These are phyloP conservation scores for Sarocladium kiliense DNA, from an alignment of 2,329 filamentous ascomycete species.

Conservation along the genomic window DNA sequence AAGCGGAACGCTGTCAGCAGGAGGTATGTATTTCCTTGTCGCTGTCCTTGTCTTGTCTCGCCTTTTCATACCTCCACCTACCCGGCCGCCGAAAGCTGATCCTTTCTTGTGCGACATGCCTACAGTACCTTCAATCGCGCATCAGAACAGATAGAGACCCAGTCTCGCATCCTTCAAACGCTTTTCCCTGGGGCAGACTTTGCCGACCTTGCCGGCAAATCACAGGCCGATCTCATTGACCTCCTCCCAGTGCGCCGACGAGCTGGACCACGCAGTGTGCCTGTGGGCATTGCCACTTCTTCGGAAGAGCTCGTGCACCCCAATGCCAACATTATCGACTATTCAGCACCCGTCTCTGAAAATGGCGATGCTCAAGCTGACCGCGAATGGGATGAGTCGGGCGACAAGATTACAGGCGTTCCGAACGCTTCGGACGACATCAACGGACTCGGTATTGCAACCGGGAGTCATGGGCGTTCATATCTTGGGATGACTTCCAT, in stretches of 20 bases:
- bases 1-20: constrained; percentile 24
- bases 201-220: constrained; percentile 17
- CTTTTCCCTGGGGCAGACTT: constrained; percentile 17
- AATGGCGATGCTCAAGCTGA: constrained; percentile 21
- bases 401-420: constrained; percentile 15
- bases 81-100: background rate
- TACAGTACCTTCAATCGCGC: constrained; percentile 20
- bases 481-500: constrained; percentile 62
- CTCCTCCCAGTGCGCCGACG: constrained; percentile 9
- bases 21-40: constrained; percentile 15
- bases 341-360: constrained; percentile 21
- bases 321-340: constrained; percentile 10
- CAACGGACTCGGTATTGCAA: constrained; percentile 36
- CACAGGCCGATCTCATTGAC: constrained; percentile 16
- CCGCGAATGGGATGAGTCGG: constrained; percentile 23
- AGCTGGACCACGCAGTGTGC: background rate
- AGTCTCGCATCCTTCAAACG: constrained; percentile 17
- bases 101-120: background rate
- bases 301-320: constrained; percentile 3
- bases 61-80: constrained; percentile 5
- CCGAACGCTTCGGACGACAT: constrained; percentile 24
- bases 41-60: background rate
- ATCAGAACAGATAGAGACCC: constrained; percentile 17
- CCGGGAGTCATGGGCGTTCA: constrained; percentile 49
- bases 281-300: background rate